Evolutionary conservation across 2,329 filamentous ascomycete genomes (phyloP), one percentile per base, ranked within the genome.

Genomic region (Colletotrichum spinosum): DNA sequence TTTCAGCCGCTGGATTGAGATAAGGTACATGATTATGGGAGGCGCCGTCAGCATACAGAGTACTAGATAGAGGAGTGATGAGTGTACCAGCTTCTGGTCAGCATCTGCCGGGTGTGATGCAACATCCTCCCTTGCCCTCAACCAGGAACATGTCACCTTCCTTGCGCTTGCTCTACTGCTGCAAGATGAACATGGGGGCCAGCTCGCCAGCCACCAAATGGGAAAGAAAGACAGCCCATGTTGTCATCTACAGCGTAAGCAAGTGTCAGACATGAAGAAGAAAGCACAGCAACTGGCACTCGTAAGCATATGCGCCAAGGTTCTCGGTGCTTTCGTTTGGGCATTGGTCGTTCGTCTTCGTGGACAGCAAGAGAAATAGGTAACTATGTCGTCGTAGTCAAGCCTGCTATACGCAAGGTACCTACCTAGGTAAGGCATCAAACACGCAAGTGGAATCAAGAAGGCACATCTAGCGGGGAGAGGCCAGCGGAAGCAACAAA

Each of bases 221-320:
- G 58, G 35, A 46, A 15, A 8, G 41, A 52, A 42, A 62, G 42
- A 57, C 52, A 62, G 13, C 17, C 46, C 45, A 55, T 55, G 51
- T 48, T 48, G 10, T 46, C 42, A 38, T 55, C 44, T 52, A 34
- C 51, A 56, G 52, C 58, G 62, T 65, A 33, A 17, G 41, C 55
- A 62, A 65, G 57, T 38, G 46, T 39, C 41, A 51, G 48, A 44
- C 33, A 48, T 13, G 41, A 56, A 62, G 42, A 65, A 56, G 62
- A 51, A 62, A 65, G n/a, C 38, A 50, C 51, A 13, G 17, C 25
- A 42, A 44, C 42, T 48, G 50, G 25, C 25, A 25, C 25, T 25
- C 25, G 25, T 25, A 25, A 25, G 25, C 38, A 17, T 41, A 13
- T 41, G 38, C 38, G 38, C 38, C 9, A 9, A 9, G 38, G 13